phyloP scores from a whole-genome alignment of 2,329 filamentous ascomycete genomes.

The Colletotrichum karsti region DNA sequence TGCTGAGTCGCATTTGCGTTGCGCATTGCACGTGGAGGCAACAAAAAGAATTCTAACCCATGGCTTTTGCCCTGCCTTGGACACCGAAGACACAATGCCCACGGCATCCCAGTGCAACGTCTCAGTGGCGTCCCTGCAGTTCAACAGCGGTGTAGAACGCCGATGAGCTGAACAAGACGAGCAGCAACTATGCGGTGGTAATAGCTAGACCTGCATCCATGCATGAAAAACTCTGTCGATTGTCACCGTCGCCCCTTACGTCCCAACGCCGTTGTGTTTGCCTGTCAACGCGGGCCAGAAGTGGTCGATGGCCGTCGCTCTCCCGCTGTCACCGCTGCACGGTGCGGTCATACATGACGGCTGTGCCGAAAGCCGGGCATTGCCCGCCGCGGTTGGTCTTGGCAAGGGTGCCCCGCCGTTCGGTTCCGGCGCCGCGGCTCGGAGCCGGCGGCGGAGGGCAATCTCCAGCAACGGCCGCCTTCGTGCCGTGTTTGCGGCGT shows the following conservation, averaged over 20 bases:
- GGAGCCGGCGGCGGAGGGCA: not conserved
- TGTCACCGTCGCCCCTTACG: not conserved
- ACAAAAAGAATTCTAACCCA: not conserved
- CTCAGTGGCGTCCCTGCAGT: not conserved
- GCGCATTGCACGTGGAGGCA: not conserved
- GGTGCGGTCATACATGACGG: constrained; percentile 20
- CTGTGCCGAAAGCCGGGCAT: not conserved
- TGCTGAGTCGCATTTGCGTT: not conserved
- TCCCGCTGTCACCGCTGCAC: constrained; percentile 25
- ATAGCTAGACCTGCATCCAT: not conserved
- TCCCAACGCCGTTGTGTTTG: not conserved
- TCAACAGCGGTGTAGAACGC: not conserved
- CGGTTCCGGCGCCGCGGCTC: constrained; percentile 6
- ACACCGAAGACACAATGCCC: not conserved
- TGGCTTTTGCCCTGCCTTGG: not conserved
- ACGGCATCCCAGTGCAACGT: constrained; percentile 1
- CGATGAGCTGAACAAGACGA: not conserved
- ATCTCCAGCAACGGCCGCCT: not conserved
- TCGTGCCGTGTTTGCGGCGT: not conserved
- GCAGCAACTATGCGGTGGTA: too few relatives aligned
- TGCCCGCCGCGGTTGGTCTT: not conserved
- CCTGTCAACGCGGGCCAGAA: not conserved
- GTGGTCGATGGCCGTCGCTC: not conserved
- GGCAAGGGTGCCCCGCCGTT: constrained; percentile 1
- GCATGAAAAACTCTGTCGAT: not conserved